Evolutionary conservation across 805 yeast species (phyloP).

Genomic region (Yarrowia sp.): DNA sequence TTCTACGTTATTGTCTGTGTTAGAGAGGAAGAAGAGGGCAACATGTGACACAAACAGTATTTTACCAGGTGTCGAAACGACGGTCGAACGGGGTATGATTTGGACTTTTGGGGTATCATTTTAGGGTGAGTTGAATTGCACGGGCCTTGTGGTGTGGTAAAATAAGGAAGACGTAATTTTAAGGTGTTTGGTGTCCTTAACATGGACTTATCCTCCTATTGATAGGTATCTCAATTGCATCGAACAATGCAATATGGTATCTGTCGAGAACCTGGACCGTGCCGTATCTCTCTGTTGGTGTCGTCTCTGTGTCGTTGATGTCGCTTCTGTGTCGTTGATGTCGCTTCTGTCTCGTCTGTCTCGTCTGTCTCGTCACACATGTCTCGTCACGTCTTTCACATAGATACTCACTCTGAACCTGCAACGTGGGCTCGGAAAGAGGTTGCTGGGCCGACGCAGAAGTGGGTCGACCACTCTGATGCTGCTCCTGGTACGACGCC

Average conservation of each 20-base stretch:
- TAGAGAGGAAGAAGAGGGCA: neutral
- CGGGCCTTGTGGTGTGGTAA: too few relatives aligned
- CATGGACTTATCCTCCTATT: too few relatives aligned
- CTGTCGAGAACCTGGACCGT: too few relatives aligned
- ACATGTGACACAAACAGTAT: neutral
- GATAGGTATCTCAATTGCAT: neutral
- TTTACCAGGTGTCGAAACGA: neutral
- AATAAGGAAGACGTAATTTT: too few relatives aligned
- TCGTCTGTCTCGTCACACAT: too few relatives aligned
- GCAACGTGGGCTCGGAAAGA: conserved; percentile 20
- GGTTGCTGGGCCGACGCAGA: neutral
- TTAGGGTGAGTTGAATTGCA: too few relatives aligned
- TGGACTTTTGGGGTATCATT: neutral
- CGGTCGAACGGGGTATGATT: neutral
- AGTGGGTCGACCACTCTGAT: neutral
- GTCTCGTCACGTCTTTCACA: too few relatives aligned
- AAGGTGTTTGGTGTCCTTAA: too few relatives aligned
- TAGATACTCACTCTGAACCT: conserved; percentile 21
- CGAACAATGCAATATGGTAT: neutral
- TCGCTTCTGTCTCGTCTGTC: neutral
- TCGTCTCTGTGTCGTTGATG: neutral
- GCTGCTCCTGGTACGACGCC: neutral
- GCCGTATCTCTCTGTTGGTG: too few relatives aligned
- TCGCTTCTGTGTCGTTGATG: neutral
- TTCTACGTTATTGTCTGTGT: conserved; percentile 22